A percentile compares a stretch with the other conserved stretches of the same genome.
phyloP scores from a whole-genome alignment of 768 basidiomycete genomes.

The Coprinopsis cinerea region DNA sequence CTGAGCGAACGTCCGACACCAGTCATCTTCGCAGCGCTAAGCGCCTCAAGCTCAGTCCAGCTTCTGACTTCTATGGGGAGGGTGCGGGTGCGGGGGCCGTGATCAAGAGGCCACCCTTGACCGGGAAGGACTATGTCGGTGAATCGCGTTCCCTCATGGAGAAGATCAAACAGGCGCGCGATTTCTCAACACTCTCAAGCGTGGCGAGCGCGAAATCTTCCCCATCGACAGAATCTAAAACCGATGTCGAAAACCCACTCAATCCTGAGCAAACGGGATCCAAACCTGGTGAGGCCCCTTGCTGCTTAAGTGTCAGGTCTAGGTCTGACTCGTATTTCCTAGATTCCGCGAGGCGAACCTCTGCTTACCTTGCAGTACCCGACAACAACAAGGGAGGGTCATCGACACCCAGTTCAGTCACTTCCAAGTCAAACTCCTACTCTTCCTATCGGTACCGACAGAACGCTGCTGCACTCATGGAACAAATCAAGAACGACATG shows the following conservation, averaged over 20 bases:
- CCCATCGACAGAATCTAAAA: conserved; percentile 11
- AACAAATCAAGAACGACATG: conserved; percentile 78
- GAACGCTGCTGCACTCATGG: conserved; percentile 78
- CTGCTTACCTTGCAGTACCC: conserved; percentile 28
- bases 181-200: conserved; percentile 73
- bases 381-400: conserved; percentile 23
- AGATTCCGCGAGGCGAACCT: conserved; percentile 27
- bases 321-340: conserved; percentile 3
- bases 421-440: conserved; percentile 32
- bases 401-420: conserved; percentile 23
- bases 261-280: background rate
- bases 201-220: conserved; percentile 38
- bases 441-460: conserved; percentile 67
- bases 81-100: conserved; percentile 41
- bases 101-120: conserved; percentile 42
- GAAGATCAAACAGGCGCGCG: conserved; percentile 70
- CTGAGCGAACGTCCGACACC: conserved; percentile 31
- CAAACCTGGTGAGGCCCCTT: background rate
- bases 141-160: conserved; percentile 76
- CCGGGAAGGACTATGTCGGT: conserved; percentile 66
- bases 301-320: background rate
- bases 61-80: conserved; percentile 50
- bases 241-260: conserved; percentile 2
- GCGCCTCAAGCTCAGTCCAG: conserved; percentile 72
- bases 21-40: conserved; percentile 70